Evolutionary conservation across 2,329 filamentous ascomycete genomes (phyloP).

Genomic region (Talaromyces sp.): DNA sequence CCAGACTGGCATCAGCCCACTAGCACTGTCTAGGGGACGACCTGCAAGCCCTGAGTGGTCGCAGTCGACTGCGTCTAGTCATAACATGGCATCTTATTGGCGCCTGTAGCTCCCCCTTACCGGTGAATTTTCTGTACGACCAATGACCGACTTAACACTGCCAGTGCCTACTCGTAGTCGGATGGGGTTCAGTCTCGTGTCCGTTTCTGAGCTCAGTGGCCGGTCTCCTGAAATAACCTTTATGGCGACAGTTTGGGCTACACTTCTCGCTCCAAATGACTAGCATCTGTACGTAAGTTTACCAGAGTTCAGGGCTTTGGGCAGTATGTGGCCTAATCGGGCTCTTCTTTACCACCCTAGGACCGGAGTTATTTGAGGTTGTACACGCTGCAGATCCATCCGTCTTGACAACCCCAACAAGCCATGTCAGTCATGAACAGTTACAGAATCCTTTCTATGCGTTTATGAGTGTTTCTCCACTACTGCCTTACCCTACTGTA

Average conservation of each 20-base stretch:
- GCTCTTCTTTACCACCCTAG: not conserved
- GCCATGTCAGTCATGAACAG: not conserved
- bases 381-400: slow-evolving; percentile 6
- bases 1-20: not conserved
- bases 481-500: not conserved
- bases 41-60: not conserved
- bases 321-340: not conserved
- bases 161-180: no score
- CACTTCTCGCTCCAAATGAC: not conserved
- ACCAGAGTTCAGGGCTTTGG: not conserved
- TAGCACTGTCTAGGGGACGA: not conserved
- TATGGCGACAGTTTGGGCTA: not conserved
- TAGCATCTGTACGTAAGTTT: not conserved
- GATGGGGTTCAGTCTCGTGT: not conserved
- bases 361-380: not conserved
- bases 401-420: not conserved
- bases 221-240: not conserved
- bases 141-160: not conserved
- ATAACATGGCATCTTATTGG: slow-evolving; percentile 1
- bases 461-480: not conserved
- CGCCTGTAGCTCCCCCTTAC: not conserved
- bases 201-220: not conserved
- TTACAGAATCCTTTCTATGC: not conserved
- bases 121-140: not conserved
- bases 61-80: not conserved